Evolutionary conservation across 2,329 filamentous ascomycete species (phyloP).

Genomic region (Fusarium secorum): DNA sequence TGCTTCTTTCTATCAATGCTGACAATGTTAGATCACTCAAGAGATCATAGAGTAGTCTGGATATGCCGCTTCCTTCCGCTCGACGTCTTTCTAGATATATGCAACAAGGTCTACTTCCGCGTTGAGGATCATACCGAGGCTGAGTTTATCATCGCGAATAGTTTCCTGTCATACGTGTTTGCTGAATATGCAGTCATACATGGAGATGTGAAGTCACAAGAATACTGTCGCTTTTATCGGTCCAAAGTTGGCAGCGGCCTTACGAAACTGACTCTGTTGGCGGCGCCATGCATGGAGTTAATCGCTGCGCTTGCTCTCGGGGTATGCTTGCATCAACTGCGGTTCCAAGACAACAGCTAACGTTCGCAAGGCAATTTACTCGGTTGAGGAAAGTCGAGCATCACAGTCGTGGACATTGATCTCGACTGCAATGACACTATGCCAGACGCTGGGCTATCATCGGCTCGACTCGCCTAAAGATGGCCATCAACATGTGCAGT

Average conservation of each 20-base stretch:
- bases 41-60: conserved; percentile 41
- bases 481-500: not conserved
- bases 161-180: conserved; percentile 48
- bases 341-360: fast-evolving
- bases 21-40: conserved; percentile 34
- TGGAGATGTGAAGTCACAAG: conserved; percentile 32
- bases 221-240: conserved; percentile 39
- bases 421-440: conserved; percentile 46
- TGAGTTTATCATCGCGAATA: conserved; percentile 48
- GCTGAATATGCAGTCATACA: conserved; percentile 42
- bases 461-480: not conserved
- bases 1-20: not conserved
- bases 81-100: conserved; percentile 43
- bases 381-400: conserved; percentile 46
- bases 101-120: conserved; percentile 49
- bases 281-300: conserved; percentile 44
- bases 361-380: conserved; percentile 41
- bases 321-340: conserved; percentile 25
- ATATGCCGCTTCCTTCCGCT: conserved; percentile 47
- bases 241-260: conserved; percentile 42
- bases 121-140: conserved; percentile 44
- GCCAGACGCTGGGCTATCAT: conserved; percentile 48
- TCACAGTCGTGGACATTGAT: conserved; percentile 48
- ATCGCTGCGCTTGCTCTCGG: conserved; percentile 48
- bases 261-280: conserved; percentile 43